Evolutionary conservation across 805 yeast genomes (phyloP).

Genomic region (Ogataea minuta): DNA sequence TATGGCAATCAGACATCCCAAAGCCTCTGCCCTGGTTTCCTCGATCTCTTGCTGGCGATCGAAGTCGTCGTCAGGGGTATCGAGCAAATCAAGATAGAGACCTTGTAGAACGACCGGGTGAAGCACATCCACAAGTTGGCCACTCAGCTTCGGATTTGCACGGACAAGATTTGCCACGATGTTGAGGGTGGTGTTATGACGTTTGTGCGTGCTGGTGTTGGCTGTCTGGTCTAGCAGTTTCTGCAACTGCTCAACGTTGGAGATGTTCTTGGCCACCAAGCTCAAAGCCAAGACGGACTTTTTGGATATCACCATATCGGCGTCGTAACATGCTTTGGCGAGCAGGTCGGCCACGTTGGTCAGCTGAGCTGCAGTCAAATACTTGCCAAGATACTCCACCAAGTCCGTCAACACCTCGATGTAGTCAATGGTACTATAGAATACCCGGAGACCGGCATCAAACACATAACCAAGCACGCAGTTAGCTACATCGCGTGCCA

Average conservation of each 20-base stretch:
- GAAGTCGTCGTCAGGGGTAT: conserved; percentile 32
- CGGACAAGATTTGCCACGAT: conserved; percentile 25
- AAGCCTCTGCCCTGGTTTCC: conserved; percentile 48
- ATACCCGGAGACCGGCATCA: conserved; percentile 22
- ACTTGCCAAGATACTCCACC: conserved; percentile 43
- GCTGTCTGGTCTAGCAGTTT: conserved; percentile 14
- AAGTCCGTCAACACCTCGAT: conserved; percentile 62
- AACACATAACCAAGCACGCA: conserved; percentile 36
- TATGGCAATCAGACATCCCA: conserved; percentile 40
- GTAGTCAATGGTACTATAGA: conserved; percentile 45
- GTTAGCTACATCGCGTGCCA: conserved; percentile 32
- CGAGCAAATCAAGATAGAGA: conserved; percentile 21
- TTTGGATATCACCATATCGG: conserved; percentile 45
- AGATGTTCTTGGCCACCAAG: conserved; percentile 29
- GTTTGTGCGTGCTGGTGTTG: conserved; percentile 2
- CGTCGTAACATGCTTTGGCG: conserved; percentile 37
- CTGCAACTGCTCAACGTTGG: conserved; percentile 21
- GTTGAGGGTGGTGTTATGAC: conserved; percentile 19
- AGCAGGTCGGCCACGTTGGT: conserved; percentile 29
- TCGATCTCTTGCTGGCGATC: conserved; percentile 33
- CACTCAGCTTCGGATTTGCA: conserved; percentile 28
- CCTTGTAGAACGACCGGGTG: conserved; percentile 15
- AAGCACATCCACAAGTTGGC: conserved; percentile 11
- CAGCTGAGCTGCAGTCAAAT: conserved; percentile 25
- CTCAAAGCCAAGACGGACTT: conserved; percentile 43